Conservation (phyloP, 208 protist genomes). For the Trypanosoma vivax region DNA sequence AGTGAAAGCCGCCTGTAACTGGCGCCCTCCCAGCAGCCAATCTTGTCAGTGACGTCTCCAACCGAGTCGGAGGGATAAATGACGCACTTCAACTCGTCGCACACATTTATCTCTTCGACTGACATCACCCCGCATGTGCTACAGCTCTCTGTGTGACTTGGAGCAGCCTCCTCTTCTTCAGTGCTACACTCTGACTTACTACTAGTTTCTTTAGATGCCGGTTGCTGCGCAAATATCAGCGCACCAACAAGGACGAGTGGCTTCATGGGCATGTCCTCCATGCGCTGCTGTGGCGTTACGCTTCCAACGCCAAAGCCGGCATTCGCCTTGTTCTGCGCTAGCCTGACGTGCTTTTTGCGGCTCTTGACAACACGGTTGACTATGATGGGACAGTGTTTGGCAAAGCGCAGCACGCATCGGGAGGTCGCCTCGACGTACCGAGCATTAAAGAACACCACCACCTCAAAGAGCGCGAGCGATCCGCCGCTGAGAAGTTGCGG, state of each 20-base stretch:
- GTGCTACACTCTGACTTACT: not conserved
- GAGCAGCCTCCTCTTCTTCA: not conserved
- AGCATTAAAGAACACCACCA: constrained; percentile 73
- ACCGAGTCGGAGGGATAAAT: constrained; percentile 72
- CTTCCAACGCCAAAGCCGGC: constrained; percentile 53
- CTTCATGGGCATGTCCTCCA: constrained; percentile 85
- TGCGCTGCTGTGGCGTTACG: constrained; percentile 46
- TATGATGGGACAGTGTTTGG: constrained; percentile 72
- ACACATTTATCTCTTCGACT: constrained; percentile 44
- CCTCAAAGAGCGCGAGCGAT: constrained; percentile 69
- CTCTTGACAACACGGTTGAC: constrained; percentile 72
- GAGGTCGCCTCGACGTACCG: constrained; percentile 65
- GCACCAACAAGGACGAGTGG: constrained; percentile 78
- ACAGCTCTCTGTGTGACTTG: constrained; percentile 3
- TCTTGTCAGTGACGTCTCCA: constrained; percentile 55
- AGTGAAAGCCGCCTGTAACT: constrained; percentile 71
- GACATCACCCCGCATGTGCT: constrained; percentile 60
- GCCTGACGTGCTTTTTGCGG: constrained; percentile 39
- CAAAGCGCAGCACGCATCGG: constrained; percentile 65
- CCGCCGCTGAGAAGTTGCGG: constrained; percentile 60
- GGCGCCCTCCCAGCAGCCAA: constrained; percentile 67
- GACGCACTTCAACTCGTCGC: constrained; percentile 59
- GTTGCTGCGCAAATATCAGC: constrained; percentile 50
- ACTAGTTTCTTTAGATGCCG: not conserved
- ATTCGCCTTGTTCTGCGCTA: constrained; percentile 27